Conservation (phyloP, 1,284 basidiomycete species). For the Termitomyces sp. region DNA sequence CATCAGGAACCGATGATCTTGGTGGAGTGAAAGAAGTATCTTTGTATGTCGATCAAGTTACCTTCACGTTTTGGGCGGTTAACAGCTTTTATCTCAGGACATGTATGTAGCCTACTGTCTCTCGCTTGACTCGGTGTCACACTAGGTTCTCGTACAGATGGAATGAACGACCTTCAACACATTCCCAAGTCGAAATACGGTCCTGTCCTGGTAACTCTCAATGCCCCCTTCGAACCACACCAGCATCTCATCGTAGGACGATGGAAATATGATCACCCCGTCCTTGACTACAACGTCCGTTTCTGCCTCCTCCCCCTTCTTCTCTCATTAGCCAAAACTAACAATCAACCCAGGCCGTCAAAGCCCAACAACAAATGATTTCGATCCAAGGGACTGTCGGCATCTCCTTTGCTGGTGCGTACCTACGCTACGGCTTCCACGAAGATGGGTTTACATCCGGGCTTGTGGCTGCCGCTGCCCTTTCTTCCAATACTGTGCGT, state of each 20-base stretch:
- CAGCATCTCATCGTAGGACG: slow-evolving; percentile 42
- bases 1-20: background rate
- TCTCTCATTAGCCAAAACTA: slow-evolving; percentile 46
- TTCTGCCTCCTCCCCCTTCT: slow-evolving; percentile 50
- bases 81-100: slow-evolving; percentile 27
- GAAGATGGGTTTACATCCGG: slow-evolving; percentile 78
- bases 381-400: slow-evolving; percentile 62
- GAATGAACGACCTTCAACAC: slow-evolving; percentile 79
- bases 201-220: slow-evolving; percentile 74
- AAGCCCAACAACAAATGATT: slow-evolving; percentile 50
- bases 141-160: slow-evolving; percentile 18
- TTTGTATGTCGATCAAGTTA: slow-evolving; percentile 42
- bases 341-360: slow-evolving; percentile 38
- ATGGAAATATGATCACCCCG: slow-evolving; percentile 54
- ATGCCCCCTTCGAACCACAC: slow-evolving; percentile 64
- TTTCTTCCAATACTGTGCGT: slow-evolving; percentile 8
- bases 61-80: slow-evolving; percentile 7
- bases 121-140: background rate
- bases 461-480: slow-evolving; percentile 34
- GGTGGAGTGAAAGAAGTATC: slow-evolving; percentile 39
- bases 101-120: slow-evolving; percentile 26
- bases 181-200: slow-evolving; percentile 56
- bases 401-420: slow-evolving; percentile 76
- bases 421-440: slow-evolving; percentile 76
- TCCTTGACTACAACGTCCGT: slow-evolving; percentile 8